A percentile compares a stretch with the other conserved stretches of the same genome.
These are phyloP conservation scores for Lactifluus subvellereus DNA, from an alignment of 768 basidiomycete species.

Conservation along the genomic window DNA sequence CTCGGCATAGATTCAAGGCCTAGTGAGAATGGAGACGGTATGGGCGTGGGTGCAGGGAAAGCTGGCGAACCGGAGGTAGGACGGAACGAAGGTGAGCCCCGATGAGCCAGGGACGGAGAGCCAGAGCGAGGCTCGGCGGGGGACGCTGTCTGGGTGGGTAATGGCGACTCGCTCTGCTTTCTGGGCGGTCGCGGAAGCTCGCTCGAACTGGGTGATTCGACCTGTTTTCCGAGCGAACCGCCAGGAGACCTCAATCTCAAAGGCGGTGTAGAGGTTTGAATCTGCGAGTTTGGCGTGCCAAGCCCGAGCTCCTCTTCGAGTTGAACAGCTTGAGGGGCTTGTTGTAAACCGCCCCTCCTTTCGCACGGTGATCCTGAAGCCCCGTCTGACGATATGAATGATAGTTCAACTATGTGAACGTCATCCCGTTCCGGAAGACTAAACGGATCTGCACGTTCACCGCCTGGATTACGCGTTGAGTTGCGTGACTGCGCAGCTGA, in stretches of 20 bases:
- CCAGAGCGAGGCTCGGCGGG: neutral
- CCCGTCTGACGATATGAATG: slow-evolving; percentile 26
- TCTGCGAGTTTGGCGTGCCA: slow-evolving; percentile 16
- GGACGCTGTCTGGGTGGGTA: neutral
- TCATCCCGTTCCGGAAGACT: slow-evolving; percentile 28
- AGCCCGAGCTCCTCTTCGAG: slow-evolving; percentile 26
- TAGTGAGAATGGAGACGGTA: slow-evolving; percentile 18
- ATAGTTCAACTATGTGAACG: slow-evolving; percentile 28
- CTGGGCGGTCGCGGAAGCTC: slow-evolving; percentile 20
- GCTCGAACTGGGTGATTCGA: slow-evolving; percentile 12
- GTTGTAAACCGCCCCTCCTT: slow-evolving; percentile 31
- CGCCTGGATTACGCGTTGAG: slow-evolving; percentile 23
- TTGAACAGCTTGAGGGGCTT: slow-evolving; percentile 34
- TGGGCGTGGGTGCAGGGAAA: slow-evolving; percentile 20
- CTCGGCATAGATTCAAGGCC: slow-evolving; percentile 21
- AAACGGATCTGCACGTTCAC: slow-evolving; percentile 30
- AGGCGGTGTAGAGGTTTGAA: slow-evolving; percentile 20
- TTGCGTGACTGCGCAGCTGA: neutral
- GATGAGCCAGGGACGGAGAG: neutral
- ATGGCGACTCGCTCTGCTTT: slow-evolving; percentile 19
- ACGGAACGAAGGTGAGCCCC: slow-evolving; percentile 15
- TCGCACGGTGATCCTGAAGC: slow-evolving; percentile 19
- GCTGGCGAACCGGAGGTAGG: slow-evolving; percentile 15
- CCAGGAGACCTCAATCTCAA: slow-evolving; percentile 9
- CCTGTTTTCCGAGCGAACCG: slow-evolving; percentile 3